Evolutionary conservation across 2,329 filamentous ascomycete species (phyloP), one percentile per base, ranked within the genome.

Genomic region (Colletotrichum lindemuthianum): DNA sequence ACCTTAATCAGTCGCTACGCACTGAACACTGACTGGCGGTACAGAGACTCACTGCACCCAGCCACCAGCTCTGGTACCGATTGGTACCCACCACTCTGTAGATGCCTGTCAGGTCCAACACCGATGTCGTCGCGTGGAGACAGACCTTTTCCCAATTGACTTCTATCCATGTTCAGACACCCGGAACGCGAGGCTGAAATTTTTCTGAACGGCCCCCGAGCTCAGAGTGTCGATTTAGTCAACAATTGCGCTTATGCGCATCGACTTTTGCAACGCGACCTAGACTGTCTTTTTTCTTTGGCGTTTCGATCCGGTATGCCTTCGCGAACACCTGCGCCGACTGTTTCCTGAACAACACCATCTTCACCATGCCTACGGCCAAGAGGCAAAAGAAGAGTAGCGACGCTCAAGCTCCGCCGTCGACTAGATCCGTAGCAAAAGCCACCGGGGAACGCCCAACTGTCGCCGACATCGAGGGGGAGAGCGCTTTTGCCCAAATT

Each of bases 401-500:
- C 71, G 78, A 80, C 65, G 79, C 78, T 68, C 75, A 77, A 67
- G 69, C 76, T 48, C 34, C 59, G 47, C 59, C 63, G 24, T 60
- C 73, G n/a, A 69, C 71, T 32, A 67, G 76, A 55, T 75, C 80
- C 65, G 76, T 77, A 71, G 71, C 78, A 48, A 77, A 80, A 67
- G 74, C 78, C 56, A 74, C 72, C n/a, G 68, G 67, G 45, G 81
- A 82, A 59, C 86, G 88, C 48, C 88, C 90, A 7, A 88, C 88
- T 6, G 84, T 90, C 68, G 86, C 88, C 70, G 91, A 90, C 71
- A 75, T 92, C 67, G 88, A 91, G 69, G 89, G 89, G 72, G 90
- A 92, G 73, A 89, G 83, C 71, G 81, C 86, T 69, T 92, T 93
- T 79, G 88, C 90, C 72, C 86, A 91, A 75, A 82, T 97, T 69